A percentile compares a stretch with the other conserved stretches of the same genome.
Evolutionary conservation across 1,139 yeast species (phyloP).

Genomic region (Debaryomyces udenii): DNA sequence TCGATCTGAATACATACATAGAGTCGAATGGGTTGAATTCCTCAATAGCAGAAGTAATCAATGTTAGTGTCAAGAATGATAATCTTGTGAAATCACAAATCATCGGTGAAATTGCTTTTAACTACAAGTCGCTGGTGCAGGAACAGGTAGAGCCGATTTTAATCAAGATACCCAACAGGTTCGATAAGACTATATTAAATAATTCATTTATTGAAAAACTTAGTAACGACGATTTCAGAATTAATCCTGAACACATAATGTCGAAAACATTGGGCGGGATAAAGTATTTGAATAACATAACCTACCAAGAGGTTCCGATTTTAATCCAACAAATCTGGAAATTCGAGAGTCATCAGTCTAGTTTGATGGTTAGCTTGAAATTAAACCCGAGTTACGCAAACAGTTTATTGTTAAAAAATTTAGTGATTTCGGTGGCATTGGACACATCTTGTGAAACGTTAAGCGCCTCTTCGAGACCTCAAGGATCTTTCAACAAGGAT

Average conservation of each 20-base stretch:
- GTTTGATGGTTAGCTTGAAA: conserved; percentile 74
- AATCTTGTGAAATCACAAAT: conserved; percentile 57
- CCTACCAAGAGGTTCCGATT: conserved; percentile 59
- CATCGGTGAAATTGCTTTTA: conserved; percentile 80
- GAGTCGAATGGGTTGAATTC: conserved; percentile 70
- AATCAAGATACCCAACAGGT: conserved; percentile 35
- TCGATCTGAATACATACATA: conserved; percentile 34
- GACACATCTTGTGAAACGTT: conserved; percentile 46
- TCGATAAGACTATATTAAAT: conserved; percentile 45
- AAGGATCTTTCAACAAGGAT: conserved; percentile 85
- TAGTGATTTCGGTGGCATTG: conserved; percentile 70
- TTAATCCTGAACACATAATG: conserved; percentile 42
- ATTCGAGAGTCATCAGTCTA: conserved; percentile 79
- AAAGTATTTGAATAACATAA: conserved; percentile 58
- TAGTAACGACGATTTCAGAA: conserved; percentile 29
- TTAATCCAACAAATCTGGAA: conserved; percentile 85
- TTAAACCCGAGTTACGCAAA: conserved; percentile 54
- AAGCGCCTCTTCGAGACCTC: conserved; percentile 86
- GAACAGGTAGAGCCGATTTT: conserved; percentile 21
- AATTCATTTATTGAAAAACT: conserved; percentile 43
- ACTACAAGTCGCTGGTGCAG: conserved; percentile 45
- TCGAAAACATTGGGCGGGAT: conserved; percentile 73
- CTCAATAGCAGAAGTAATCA: conserved; percentile 79
- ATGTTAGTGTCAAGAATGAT: conserved; percentile 73
- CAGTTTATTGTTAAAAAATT: conserved; percentile 53